Evolutionary conservation across 345 rosid genomes (phyloP).

Genomic region (Theobroma cacao): DNA sequence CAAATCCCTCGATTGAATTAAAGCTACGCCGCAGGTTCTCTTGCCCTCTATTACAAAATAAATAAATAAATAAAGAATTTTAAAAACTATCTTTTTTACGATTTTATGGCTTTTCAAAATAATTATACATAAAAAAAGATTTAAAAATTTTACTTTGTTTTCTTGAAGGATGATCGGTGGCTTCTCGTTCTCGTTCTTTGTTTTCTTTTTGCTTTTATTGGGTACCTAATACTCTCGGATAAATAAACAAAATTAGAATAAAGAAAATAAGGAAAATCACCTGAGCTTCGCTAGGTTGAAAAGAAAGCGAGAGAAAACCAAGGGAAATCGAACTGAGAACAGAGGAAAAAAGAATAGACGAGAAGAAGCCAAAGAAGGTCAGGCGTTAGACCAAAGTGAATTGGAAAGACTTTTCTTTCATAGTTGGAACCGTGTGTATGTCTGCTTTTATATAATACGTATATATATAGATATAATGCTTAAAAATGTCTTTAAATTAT

Average conservation of each 20-base stretch:
- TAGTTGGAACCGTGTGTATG: too few relatives aligned
- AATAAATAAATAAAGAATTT: too few relatives aligned
- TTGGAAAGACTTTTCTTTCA: background rate
- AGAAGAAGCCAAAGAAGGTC: background rate
- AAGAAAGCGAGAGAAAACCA: background rate
- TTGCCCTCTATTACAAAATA: background rate
- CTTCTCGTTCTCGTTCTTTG: background rate
- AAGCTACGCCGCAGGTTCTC: background rate
- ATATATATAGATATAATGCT: too few relatives aligned
- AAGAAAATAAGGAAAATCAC: background rate
- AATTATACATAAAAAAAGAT: background rate
- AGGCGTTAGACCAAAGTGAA: background rate
- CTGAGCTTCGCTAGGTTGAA: background rate
- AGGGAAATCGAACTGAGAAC: too few relatives aligned
- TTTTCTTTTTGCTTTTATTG: background rate
- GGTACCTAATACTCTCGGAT: background rate
- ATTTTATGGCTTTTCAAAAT: too few relatives aligned
- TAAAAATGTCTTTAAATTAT: too few relatives aligned
- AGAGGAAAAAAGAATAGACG: too few relatives aligned
- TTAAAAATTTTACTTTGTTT: background rate
- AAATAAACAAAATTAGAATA: background rate
- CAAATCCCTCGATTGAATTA: background rate
- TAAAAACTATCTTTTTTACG: too few relatives aligned
- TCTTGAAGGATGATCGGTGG: background rate
- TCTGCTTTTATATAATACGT: too few relatives aligned